Conservation (phyloP, 2,329 filamentous ascomycete species). For the Xylariaceae sp. region DNA sequence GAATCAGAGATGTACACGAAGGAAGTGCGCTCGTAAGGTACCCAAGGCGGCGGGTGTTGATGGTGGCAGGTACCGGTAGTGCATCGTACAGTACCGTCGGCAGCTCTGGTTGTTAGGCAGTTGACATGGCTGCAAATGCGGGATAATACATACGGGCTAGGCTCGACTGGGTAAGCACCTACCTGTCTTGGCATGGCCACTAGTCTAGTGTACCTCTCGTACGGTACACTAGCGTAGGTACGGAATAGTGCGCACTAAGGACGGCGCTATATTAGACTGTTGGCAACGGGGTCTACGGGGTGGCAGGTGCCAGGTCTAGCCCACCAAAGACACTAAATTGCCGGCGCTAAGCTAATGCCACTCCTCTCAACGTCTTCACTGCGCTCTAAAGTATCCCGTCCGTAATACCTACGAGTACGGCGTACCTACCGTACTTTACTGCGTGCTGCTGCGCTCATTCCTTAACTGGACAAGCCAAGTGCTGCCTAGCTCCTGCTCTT, state of each 20-base stretch:
- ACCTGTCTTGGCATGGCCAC: not conserved
- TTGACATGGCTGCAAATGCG: not conserved
- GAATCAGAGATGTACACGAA: not conserved
- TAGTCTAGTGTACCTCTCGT: not conserved
- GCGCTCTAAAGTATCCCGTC: not conserved
- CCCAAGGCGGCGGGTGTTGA: not conserved
- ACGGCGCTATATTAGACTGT: not conserved
- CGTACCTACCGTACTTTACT: too few species aligned
- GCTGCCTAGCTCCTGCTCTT: not conserved
- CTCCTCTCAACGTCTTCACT: slow-evolving; percentile 3
- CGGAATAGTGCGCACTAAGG: not conserved
- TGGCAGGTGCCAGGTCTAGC: slow-evolving; percentile 2
- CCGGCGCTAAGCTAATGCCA: slow-evolving; percentile 14
- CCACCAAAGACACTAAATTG: slow-evolving; percentile 10
- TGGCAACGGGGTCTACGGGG: slow-evolving; percentile 1
- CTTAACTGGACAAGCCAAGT: not conserved
- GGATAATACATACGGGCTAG: not conserved
- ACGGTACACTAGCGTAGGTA: not conserved
- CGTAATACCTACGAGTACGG: too few species aligned
- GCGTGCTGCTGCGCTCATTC: too few species aligned
- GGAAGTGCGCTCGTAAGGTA: not conserved
- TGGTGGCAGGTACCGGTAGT: not conserved
- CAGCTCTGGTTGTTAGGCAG: too few species aligned
- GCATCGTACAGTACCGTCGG: too few species aligned
- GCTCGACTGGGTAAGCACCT: not conserved